These are phyloP conservation scores for Exophiala mesophila DNA, from an alignment of 2,329 filamentous ascomycete species.

Conservation along the genomic window DNA sequence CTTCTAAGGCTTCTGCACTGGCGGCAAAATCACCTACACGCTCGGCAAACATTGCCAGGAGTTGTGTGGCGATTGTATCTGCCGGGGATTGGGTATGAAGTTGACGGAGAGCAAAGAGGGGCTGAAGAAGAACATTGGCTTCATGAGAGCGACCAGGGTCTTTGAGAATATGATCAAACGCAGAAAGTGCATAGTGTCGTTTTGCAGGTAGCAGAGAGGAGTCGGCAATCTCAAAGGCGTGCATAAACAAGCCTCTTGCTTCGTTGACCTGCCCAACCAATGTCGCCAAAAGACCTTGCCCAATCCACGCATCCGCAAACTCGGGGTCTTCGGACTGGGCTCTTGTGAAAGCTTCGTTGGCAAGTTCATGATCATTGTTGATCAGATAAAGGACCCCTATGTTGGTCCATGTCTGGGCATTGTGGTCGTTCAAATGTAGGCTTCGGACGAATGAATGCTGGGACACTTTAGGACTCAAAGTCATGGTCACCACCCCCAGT, in stretches of 20 bases:
- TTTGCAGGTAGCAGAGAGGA: slow-evolving; percentile 68
- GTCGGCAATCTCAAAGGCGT: slow-evolving; percentile 88
- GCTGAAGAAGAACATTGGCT: slow-evolving; percentile 63
- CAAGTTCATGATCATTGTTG: slow-evolving; percentile 77
- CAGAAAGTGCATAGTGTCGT: slow-evolving; percentile 70
- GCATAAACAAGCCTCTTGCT: slow-evolving; percentile 79
- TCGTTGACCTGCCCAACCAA: slow-evolving; percentile 69
- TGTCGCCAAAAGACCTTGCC: slow-evolving; percentile 80
- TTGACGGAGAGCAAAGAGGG: slow-evolving; percentile 83
- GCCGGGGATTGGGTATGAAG: slow-evolving; percentile 65
- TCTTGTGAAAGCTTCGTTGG: slow-evolving; percentile 82
- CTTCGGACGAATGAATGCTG: slow-evolving; percentile 93
- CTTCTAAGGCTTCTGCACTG: slow-evolving; percentile 60
- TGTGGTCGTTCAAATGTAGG: slow-evolving; percentile 85
- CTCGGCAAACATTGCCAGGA: slow-evolving; percentile 76
- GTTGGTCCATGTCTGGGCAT: slow-evolving; percentile 82
- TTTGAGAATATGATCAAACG: slow-evolving; percentile 74
- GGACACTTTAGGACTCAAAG: slow-evolving; percentile 77
- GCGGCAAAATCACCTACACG: slow-evolving; percentile 64
- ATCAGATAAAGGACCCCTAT: slow-evolving; percentile 79
- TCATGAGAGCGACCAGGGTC: slow-evolving; percentile 44
- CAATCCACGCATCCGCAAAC: slow-evolving; percentile 88
- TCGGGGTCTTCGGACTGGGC: slow-evolving; percentile 94
- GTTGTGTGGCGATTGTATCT: slow-evolving; percentile 68
- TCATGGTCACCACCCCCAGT: slow-evolving; percentile 82